Percentiles rank a stretch among this genome's conserved stretches.
Conservation (phyloP, 2,329 filamentous ascomycete species). For the Trichophyton mentagrophytes region DNA sequence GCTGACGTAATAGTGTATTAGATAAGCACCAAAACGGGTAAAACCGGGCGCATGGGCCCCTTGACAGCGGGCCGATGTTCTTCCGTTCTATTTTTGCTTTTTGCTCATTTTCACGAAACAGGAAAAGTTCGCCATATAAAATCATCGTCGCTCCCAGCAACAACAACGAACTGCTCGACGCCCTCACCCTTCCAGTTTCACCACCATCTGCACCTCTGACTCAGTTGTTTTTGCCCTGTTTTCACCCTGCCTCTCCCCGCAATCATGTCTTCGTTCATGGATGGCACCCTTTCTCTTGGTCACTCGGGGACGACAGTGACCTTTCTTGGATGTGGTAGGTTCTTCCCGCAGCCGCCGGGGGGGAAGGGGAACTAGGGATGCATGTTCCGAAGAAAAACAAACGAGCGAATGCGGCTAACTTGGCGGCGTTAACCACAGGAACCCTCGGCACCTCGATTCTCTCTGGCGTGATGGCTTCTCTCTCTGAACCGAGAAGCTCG, state of each 20-base stretch:
- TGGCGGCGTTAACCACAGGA: constrained; percentile 36
- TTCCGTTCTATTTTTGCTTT: neutral
- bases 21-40: neutral
- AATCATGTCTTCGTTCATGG: neutral
- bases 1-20: neutral
- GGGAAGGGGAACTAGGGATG: neutral
- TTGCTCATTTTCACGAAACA: neutral
- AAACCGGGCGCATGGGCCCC: neutral
- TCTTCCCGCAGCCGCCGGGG: neutral
- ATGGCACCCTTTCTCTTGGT: neutral
- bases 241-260: neutral
- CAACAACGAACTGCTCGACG: neutral
- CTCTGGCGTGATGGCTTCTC: constrained; percentile 61
- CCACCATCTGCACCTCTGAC: neutral
- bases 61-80: neutral
- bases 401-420: neutral
- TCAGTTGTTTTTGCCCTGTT: neutral
- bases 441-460: constrained; percentile 80
- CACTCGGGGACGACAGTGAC: constrained; percentile 26
- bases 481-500: constrained; percentile 41
- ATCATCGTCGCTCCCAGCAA: neutral
- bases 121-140: neutral
- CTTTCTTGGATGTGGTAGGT: constrained; percentile 64
- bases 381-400: constrained; percentile 1
- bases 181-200: neutral